phyloP scores from a whole-genome alignment of 139 green algal species.

The Haematococcus lacustris region DNA sequence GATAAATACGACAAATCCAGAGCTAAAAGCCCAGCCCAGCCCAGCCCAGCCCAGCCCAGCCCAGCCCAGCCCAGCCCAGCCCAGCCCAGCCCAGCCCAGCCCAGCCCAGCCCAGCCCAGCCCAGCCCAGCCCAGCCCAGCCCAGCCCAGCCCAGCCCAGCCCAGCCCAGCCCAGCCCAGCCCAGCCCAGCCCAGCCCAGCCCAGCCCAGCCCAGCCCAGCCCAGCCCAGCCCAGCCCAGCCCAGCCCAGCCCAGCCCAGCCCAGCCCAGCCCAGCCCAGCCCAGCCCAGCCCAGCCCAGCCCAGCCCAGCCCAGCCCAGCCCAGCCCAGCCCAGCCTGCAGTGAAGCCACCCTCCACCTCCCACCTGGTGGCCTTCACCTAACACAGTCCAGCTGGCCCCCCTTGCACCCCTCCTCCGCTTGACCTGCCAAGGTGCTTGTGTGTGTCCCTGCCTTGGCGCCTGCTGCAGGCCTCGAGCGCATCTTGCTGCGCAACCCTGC shows the following conservation, averaged over 20 bases:
- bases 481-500: constrained; percentile 49
- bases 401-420: not conserved
- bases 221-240: not conserved
- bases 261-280: not conserved
- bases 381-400: too few species aligned
- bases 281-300: not conserved
- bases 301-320: not conserved
- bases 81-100: not conserved
- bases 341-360: not conserved
- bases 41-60: not conserved
- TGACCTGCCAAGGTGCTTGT: not conserved
- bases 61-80: not conserved
- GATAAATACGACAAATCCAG: not conserved
- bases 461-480: constrained; percentile 48
- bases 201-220: not conserved
- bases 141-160: not conserved
- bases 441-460: not conserved
- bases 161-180: not conserved
- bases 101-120: not conserved
- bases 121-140: not conserved
- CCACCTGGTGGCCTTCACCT: not conserved
- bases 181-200: not conserved
- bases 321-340: not conserved
- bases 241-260: not conserved
- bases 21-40: not conserved